Percentiles rank a stretch among this genome's conserved stretches.
Conservation (phyloP, 768 basidiomycete genomes). For the Hirschioporus abietinus region DNA sequence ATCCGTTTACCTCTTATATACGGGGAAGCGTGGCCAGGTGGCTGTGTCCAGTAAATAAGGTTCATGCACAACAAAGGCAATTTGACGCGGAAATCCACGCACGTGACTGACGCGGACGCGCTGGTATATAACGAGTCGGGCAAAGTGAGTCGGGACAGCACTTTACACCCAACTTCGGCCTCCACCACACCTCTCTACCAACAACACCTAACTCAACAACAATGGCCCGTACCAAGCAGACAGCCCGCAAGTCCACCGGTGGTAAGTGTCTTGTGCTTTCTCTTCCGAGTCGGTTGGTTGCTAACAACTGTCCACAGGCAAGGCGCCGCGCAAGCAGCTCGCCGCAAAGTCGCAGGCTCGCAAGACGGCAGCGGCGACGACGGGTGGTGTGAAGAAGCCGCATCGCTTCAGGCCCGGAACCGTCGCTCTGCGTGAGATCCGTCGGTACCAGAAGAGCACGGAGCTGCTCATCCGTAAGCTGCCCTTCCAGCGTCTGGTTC, state of each 20-base stretch:
- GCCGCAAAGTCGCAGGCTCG: constrained; percentile 59
- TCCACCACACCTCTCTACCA: constrained; percentile 6
- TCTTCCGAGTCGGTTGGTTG: background rate
- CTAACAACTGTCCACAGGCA: constrained; percentile 28
- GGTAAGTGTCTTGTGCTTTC: constrained; percentile 32
- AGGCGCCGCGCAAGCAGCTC: constrained; percentile 68
- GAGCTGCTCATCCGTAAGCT: constrained; percentile 62
- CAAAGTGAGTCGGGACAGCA: background rate
- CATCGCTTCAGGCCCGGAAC: constrained; percentile 97
- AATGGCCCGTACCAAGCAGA: constrained; percentile 77
- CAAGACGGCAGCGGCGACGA: constrained; percentile 50
- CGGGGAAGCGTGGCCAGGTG: constrained; percentile 22
- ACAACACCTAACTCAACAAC: constrained; percentile 12
- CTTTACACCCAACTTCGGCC: background rate
- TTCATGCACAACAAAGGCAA: constrained; percentile 19
- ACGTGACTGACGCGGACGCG: constrained; percentile 28
- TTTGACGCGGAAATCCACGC: constrained; percentile 20
- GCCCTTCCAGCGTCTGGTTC: constrained; percentile 61
- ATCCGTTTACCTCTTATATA: constrained; percentile 27
- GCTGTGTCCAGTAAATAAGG: constrained; percentile 28
- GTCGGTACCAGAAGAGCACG: constrained; percentile 63
- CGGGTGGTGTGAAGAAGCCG: constrained; percentile 81
- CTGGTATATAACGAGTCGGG: constrained; percentile 17
- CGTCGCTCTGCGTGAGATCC: constrained; percentile 98
- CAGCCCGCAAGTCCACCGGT: constrained; percentile 73